These are phyloP conservation scores for Pseudopyricularia cyperi DNA, from an alignment of 2,329 filamentous ascomycete species.

Conservation along the genomic window DNA sequence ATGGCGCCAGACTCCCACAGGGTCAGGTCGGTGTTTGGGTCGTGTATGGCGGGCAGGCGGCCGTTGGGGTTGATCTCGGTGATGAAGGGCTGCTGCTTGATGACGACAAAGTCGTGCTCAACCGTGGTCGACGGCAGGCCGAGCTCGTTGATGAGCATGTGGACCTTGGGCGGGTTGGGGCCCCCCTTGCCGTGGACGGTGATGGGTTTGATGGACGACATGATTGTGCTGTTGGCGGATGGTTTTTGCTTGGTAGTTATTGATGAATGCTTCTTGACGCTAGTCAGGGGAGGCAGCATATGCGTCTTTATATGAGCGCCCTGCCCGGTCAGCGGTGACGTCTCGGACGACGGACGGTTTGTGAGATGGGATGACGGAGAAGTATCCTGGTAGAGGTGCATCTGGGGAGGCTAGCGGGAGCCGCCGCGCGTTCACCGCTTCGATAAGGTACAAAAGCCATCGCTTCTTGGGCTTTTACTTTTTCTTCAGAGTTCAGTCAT, in stretches of 20 bases:
- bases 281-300: too few species aligned
- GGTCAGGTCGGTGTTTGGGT: slow-evolving; percentile 27
- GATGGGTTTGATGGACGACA: slow-evolving; percentile 15
- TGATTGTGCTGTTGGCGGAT: slow-evolving; percentile 4
- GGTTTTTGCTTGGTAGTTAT: not conserved
- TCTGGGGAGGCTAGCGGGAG: too few species aligned
- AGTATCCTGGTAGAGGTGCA: too few species aligned
- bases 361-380: too few species aligned
- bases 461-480: too few species aligned
- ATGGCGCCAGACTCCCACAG: slow-evolving; percentile 38
- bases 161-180: slow-evolving; percentile 17
- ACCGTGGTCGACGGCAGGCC: slow-evolving; percentile 14
- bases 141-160: slow-evolving; percentile 16
- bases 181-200: slow-evolving; percentile 12
- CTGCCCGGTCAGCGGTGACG: too few species aligned
- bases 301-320: too few species aligned
- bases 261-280: too few species aligned
- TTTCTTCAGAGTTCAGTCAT: too few species aligned
- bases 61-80: slow-evolving; percentile 6
- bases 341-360: too few species aligned
- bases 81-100: slow-evolving; percentile 16
- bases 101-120: slow-evolving; percentile 10
- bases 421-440: too few species aligned
- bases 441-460: too few species aligned
- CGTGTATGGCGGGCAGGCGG: slow-evolving; percentile 5